Evolutionary conservation across 2,329 filamentous ascomycete genomes (phyloP), one percentile per base, ranked within the genome.

Genomic region (Lecanicillium sp.): DNA sequence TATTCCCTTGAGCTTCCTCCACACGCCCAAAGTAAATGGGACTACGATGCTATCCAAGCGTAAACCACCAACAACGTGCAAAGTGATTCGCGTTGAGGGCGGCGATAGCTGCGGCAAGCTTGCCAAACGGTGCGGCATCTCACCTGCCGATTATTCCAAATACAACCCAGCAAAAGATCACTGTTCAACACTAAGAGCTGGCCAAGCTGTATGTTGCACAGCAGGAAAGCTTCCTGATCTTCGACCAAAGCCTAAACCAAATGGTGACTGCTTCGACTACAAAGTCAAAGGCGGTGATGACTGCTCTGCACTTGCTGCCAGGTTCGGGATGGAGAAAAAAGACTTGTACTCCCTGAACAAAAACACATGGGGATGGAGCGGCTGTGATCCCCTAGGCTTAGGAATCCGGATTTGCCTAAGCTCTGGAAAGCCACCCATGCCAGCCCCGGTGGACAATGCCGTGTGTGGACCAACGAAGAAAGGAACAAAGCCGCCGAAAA

Each of bases 91-190:
- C 27, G 56, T 60, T 12, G 44, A 45, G 3, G 38, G 46, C 2
- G 56, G 55, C 3, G 57, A 63, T 38, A 36, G 45, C 18, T 66
- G 62, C 38, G 47, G 29, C 4, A 38, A 51, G 1, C 48, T 66
- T 2, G 60, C 58, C 2, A n/a, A 41, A 3, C 19, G 30, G 8
- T 45, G 42, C 30, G 43, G 33, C 14, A 41, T 43, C 25, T 19
- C 29, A 5, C 25, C 15, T 16, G 12, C 28, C 16, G 13, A 41
- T 11, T 41, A 37, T 27, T 15, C 13, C 3, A 34, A 27, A 19
- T 43, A 37, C 35, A 41, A 45, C 40, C 33, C 29, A 3, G 17
- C 16, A 15, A 29, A 36, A 15, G 19, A 39, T 13, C 32, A 28
- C 29, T 18, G 37, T 17, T 15, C 33, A 7, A 19, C 28, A 11